phyloP scores from a whole-genome alignment of 352 stramenopile species.

The Blastocystis hominis region DNA sequence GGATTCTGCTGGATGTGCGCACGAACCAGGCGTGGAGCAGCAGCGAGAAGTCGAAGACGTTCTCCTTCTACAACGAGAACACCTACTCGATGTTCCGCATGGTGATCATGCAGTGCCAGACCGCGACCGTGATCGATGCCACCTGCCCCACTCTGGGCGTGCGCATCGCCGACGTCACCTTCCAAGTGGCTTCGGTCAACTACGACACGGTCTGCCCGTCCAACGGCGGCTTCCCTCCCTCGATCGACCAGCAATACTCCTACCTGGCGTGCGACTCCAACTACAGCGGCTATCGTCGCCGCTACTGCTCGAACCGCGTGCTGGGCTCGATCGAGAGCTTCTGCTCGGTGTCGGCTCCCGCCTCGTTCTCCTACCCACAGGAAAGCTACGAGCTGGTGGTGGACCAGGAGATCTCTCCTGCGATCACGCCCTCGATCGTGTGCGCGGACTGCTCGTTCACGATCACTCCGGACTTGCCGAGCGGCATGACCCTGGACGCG shows the following conservation, averaged over 20 bases:
- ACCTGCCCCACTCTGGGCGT: neutral
- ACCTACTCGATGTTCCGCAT: slow-evolving; percentile 2
- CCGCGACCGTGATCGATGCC: neutral
- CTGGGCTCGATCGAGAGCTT: neutral
- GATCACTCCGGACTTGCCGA: neutral
- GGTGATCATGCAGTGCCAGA: slow-evolving; percentile 12
- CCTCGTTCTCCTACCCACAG: slow-evolving; percentile 40
- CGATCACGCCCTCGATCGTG: slow-evolving; percentile 13
- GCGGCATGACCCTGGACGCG: neutral
- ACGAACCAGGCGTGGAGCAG: neutral
- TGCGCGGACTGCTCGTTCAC: slow-evolving; percentile 38
- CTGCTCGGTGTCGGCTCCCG: slow-evolving; percentile 33
- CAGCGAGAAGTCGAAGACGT: neutral
- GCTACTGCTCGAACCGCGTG: neutral
- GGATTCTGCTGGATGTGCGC: slow-evolving; percentile 25
- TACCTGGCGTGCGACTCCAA: slow-evolving; percentile 4
- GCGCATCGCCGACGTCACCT: neutral
- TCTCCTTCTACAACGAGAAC: slow-evolving; percentile 37
- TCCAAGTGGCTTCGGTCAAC: neutral
- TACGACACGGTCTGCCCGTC: neutral
- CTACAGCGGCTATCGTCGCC: slow-evolving; percentile 40
- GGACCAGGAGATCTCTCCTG: neutral
- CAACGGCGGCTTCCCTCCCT: neutral
- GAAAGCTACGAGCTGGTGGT: slow-evolving; percentile 23
- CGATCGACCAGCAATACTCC: neutral